Evolutionary conservation across 768 basidiomycete species (phyloP), one percentile per base, ranked within the genome.

Genomic region (Mycena albidolilacea): DNA sequence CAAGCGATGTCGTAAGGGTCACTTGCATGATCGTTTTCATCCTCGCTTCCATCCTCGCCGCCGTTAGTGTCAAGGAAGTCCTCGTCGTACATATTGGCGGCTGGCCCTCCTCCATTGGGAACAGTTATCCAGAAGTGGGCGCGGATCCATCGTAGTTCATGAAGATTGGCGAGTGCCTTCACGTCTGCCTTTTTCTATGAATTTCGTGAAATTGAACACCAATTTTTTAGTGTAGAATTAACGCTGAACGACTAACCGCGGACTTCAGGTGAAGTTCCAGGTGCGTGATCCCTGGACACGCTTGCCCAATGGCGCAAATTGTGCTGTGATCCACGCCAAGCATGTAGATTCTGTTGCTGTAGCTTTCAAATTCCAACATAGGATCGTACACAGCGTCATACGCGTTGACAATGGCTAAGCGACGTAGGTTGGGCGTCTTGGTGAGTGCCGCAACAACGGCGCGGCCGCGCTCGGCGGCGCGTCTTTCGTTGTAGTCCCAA

Each of bases 261-360:
- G 55, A 67, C 44, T 58, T 67, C 65, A 58, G 44, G 65, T 67
- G 65, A 67, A 67, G 65, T 58, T 67, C 65, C 30, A 58, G 52
- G 62, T 65, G 64, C 52, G 54, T 65, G 41, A 65, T 65, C 64
- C 65, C 41, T 21, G 65, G 38, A 58, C 65, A 58, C 55, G 54
- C 57, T 58, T 67, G 54, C 35, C 65, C 65, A 48, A 67, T 67
- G 55, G 55, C 55, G 55, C 39, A 39, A 67, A 58, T 67, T 58
- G 55, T 67, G 43, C 19, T 58, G 41, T 67, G 65, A 67, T 67
- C 65, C 43, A 57, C 41, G 30, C 54, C 43, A 67, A 35, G 65
- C 55, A 67, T 58, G 57, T 58, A 67, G 55, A 67, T 67, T 67
- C 57, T 44, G 17, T 67, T 57, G 41, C 11, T 14, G 8, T 37